Percentiles rank a stretch among this genome's conserved stretches.
These are phyloP conservation scores for Usnea hakonensis DNA, from an alignment of 495 filamentous ascomycete species.

Conservation along the genomic window DNA sequence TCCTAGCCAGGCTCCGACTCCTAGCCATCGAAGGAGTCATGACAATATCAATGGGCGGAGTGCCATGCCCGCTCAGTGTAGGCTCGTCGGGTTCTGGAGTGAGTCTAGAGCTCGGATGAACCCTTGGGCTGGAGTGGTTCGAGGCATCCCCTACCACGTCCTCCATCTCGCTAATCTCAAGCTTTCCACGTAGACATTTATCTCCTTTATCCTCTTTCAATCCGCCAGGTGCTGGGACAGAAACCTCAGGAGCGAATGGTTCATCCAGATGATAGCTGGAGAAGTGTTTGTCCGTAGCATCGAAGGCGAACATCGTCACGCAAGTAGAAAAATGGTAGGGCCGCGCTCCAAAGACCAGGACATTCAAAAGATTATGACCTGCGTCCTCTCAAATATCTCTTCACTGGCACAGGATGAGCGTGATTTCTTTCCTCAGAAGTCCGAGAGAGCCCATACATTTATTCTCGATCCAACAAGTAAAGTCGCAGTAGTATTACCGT, in stretches of 20 bases:
- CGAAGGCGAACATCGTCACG: conserved; percentile 15
- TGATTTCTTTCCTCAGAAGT: background rate
- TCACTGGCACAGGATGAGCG: background rate
- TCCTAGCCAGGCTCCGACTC: conserved; percentile 6
- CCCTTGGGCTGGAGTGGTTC: background rate
- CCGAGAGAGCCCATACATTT: background rate
- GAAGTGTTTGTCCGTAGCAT: conserved; percentile 14
- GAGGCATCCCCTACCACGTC: background rate
- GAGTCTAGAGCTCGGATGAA: background rate
- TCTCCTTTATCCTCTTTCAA: background rate
- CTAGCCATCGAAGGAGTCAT: conserved; percentile 8
- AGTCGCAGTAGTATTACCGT: conserved; percentile 39
- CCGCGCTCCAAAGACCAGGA: background rate
- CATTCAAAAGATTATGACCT: background rate
- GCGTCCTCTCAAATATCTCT: background rate
- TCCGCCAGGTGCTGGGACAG: background rate
- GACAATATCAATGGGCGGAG: conserved; percentile 28
- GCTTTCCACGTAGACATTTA: background rate
- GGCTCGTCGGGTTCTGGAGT: conserved; percentile 1
- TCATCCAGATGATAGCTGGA: background rate
- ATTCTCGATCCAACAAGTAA: background rate
- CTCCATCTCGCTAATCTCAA: background rate
- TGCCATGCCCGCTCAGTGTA: conserved; percentile 23
- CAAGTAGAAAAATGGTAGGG: background rate
- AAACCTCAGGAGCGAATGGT: background rate